Base-by-base conservation (phyloP, 768 basidiomycete genomes). In the Suillus luteus region DNA sequence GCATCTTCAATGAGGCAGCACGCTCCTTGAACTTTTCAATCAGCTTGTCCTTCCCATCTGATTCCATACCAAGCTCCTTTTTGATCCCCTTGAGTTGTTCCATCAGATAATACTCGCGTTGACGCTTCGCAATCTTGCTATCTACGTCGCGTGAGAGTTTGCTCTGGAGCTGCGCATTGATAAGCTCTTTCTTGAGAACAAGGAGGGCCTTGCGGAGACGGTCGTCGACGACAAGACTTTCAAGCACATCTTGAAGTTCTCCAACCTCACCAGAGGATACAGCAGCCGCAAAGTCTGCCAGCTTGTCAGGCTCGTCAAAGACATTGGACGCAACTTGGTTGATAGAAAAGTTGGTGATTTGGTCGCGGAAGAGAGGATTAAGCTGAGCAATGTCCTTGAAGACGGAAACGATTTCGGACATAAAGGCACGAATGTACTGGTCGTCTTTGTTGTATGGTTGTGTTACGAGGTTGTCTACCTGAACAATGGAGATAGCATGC, bases 371-470 rank as follows among this genome's bases (percentile, higher is more conserved):
- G 67, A 98, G 87, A 2, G 95, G 95, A 76, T 97, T 96, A 49
- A 98, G 85, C 74, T 96, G 93, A 0, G 96, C 96, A 64, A 99
- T 97, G 72, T 98, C 96, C 81, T 99, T 99, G 86, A 99, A 98
- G 44, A 96, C 94, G 52, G 92, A 90, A 67, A 99, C 91, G 64
- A 99, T 94, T 77, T 99, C 96, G 49, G 90, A 90, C 87, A 95
- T 96, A 77, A 97, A 92, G 5, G 96, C 96, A 33, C 95, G 91
- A 69, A 96, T 90, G 75, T 96, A 91, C 74, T 97, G 95, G 77
- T 95, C 90, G 74, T 95, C 93, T 74, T 96, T 93, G 80, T 90
- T 87, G 81, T 90, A 96, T 0, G 93, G 87, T 65, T 89, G 85
- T 5, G 93, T 90, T 33, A 77, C 72, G 55, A 97, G 84, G 72